A percentile compares a stretch with the other conserved stretches of the same genome.
phyloP scores from a whole-genome alignment of 2,329 filamentous ascomycete genomes.

The Aspergillus sp. region DNA sequence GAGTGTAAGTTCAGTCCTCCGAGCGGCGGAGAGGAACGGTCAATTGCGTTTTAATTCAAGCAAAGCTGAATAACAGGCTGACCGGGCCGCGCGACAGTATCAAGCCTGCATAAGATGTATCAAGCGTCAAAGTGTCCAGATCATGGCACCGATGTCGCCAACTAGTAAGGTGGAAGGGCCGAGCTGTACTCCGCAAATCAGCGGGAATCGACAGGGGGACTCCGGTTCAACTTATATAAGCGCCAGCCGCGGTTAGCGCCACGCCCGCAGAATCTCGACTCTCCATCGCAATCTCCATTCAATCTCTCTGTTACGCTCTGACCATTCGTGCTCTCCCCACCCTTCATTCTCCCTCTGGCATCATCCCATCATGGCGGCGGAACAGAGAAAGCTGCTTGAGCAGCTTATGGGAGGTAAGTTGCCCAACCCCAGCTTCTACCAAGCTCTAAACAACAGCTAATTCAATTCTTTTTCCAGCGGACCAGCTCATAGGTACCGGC shows the following conservation, averaged over 20 bases:
- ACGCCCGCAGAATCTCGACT: slow-evolving; percentile 20
- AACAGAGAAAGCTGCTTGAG: slow-evolving; percentile 98
- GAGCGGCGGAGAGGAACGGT: not conserved
- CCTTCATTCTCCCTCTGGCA: not conserved
- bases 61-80: not conserved
- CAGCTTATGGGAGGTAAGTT: slow-evolving; percentile 69
- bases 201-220: slow-evolving; percentile 9
- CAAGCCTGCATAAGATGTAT: not conserved
- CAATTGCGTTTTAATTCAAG: not conserved
- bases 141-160: not conserved
- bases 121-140: not conserved
- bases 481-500: slow-evolving; percentile 76
- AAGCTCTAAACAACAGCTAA: slow-evolving; percentile 26
- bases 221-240: slow-evolving; percentile 15
- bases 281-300: slow-evolving; percentile 11
- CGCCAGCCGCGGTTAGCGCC: slow-evolving; percentile 31
- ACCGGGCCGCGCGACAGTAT: not conserved
- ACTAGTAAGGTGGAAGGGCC: not conserved
- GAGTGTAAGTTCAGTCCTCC: not conserved
- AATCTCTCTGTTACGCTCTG: slow-evolving; percentile 6
- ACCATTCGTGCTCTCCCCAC: not conserved
- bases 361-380: slow-evolving; percentile 73
- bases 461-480: slow-evolving; percentile 38
- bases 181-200: not conserved
- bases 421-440: not conserved